Evolutionary conservation across 345 rosid species (phyloP).

Genomic region (Combretum micranthum): DNA sequence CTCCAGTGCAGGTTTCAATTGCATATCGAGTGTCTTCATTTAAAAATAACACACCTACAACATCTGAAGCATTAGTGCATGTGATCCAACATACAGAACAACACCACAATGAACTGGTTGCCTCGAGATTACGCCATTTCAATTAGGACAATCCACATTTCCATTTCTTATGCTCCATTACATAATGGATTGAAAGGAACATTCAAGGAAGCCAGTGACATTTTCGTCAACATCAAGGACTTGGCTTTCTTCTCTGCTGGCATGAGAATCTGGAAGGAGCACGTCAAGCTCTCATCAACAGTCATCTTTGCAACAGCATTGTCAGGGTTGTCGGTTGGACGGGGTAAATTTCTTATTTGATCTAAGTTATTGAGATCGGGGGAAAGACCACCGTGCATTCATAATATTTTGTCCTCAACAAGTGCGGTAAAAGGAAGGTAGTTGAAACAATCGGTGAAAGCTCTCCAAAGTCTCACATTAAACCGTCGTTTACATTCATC

Average conservation of each 20-base stretch:
- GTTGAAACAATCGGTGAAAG: constrained; percentile 84
- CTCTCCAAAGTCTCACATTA: constrained; percentile 88
- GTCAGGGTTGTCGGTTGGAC: constrained; percentile 75
- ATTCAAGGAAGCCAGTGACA: constrained; percentile 17
- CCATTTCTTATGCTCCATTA: too few relatives aligned
- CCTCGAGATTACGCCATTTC: too few relatives aligned
- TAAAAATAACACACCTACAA: too few relatives aligned
- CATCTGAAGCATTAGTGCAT: too few relatives aligned
- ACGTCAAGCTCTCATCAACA: constrained; percentile 75
- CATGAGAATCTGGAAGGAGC: constrained; percentile 95
- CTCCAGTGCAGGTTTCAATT: too few relatives aligned
- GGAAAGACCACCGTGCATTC: constrained; percentile 98
- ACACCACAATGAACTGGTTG: too few relatives aligned
- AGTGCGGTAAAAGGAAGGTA: constrained; percentile 92
- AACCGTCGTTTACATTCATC: constrained; percentile 94
- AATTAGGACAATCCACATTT: too few relatives aligned
- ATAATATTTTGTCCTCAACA: constrained; percentile 80
- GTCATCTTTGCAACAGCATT: constrained; percentile 99
- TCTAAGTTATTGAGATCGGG: constrained; percentile 78
- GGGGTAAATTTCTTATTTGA: constrained; percentile 60
- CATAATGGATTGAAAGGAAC: too few relatives aligned
- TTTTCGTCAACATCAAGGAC: constrained; percentile 56
- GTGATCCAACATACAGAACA: too few relatives aligned
- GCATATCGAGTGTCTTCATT: too few relatives aligned
- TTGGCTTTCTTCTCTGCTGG: constrained; percentile 84